Evolutionary conservation across 129 eudicot species (phyloP), one percentile per base, ranked within the genome.

Genomic region (Flaveria robusta): DNA sequence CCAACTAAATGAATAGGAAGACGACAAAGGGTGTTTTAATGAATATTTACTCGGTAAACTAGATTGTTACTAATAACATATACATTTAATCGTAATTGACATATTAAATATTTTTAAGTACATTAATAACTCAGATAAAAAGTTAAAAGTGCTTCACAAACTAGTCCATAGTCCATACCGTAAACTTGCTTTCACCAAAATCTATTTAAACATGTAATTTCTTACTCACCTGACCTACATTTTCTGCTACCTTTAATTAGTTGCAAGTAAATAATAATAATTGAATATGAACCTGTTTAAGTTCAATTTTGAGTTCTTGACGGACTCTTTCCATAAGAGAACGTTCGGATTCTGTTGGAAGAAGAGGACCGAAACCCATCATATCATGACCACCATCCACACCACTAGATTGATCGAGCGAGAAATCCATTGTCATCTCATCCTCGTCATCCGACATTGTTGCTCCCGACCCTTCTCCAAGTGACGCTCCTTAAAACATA

Each of bases 361-460:
- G 96, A 65, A 88, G 85, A 2, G 96, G 91, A 20, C 98, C 98
- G 52, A 94, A 85, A n/a, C 98, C 98, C 96, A 86, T 88, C 85
- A 93, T 77, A 81, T 88, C 97, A 60, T 90, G 86, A 3, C 83
- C 70, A 12, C 90, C 95, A 27, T 64, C 82, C 10, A 79, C 7
- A 31, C 82, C 77, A 18, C 85, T 88, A 0, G 88, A 81, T 75
- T 87, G 93, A 62, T 94, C 98, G 59, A 91, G 75, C 0, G 91
- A 79, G 75, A 82, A 88, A 81, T 94, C 98, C 87, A 88, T 81
- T 41, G 73, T 87, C 80, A 88, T 77, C 43, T 91, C 98, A 73
- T 94, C 97, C 47, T 94, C 98, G 20, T 94, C 97, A 50, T 94
- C 98, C 3, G 98, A 94, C 98, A 94, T 94, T 0, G 98, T 91